A percentile compares a stretch with the other conserved stretches of the same genome.
phyloP scores from a whole-genome alignment of 805 yeast species.

The Yamadazyma philogaea region DNA sequence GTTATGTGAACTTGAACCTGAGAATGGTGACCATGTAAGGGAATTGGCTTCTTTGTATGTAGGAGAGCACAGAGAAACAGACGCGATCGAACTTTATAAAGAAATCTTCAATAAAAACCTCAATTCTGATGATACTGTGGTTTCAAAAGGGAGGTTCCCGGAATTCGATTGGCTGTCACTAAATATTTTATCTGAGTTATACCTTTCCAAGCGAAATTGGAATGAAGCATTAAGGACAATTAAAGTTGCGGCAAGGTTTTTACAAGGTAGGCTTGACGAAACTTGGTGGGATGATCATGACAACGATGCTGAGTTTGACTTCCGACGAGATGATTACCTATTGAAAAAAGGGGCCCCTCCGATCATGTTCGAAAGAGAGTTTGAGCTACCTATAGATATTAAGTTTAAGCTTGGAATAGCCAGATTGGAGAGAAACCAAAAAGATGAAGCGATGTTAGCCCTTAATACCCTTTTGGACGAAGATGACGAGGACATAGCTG shows the following conservation, averaged over 20 bases:
- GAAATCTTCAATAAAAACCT: constrained; percentile 61
- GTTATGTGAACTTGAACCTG: constrained; percentile 53
- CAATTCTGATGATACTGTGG: constrained; percentile 18
- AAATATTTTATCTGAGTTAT: constrained; percentile 78
- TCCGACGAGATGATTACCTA: constrained; percentile 41
- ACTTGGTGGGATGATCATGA: constrained; percentile 60
- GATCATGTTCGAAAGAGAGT: constrained; percentile 20
- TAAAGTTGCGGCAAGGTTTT: constrained; percentile 77
- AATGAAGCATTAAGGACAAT: constrained; percentile 60
- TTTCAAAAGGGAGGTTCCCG: constrained; percentile 29
- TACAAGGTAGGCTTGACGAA: constrained; percentile 64
- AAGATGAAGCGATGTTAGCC: constrained; percentile 71
- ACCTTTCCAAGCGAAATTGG: constrained; percentile 66
- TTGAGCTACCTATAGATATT: constrained; percentile 77
- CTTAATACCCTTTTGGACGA: constrained; percentile 57
- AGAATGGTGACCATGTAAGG: constrained; percentile 55
- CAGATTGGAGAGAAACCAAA: constrained; percentile 61
- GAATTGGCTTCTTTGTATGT: constrained; percentile 54
- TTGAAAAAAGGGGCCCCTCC: constrained; percentile 34
- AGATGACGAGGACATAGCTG: constrained; percentile 56
- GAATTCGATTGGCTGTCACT: constrained; percentile 84
- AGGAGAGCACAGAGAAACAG: constrained; percentile 59
- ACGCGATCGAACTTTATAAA: constrained; percentile 71
- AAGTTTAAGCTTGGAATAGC: constrained; percentile 75
- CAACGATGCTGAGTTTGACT: constrained; percentile 84